Conservation (phyloP, 1,139 yeast genomes). For the Geotrichum citri-aurantii region DNA sequence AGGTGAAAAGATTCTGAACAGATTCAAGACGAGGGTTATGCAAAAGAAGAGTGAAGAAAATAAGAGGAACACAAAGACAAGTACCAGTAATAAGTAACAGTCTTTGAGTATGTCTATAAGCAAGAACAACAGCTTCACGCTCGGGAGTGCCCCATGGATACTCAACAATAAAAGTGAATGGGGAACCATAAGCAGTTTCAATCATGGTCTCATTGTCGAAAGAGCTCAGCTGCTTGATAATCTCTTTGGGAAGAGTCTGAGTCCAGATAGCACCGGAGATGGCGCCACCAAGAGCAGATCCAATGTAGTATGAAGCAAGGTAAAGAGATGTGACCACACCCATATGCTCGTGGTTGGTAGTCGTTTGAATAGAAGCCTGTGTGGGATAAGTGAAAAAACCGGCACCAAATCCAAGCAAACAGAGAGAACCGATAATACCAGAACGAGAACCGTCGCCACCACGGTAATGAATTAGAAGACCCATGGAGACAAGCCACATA, state of each 20-base stretch:
- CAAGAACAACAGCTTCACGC: slow-evolving; percentile 50
- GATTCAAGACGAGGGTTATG: slow-evolving; percentile 48
- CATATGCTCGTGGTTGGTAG: slow-evolving; percentile 49
- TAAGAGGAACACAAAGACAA: slow-evolving; percentile 49
- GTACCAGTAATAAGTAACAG: slow-evolving; percentile 54
- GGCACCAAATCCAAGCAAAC: slow-evolving; percentile 66
- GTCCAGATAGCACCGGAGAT: slow-evolving; percentile 49
- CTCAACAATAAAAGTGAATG: slow-evolving; percentile 43
- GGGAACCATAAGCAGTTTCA: slow-evolving; percentile 47
- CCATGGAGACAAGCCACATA: slow-evolving; percentile 54
- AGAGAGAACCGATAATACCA: slow-evolving; percentile 63
- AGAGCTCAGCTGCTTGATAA: slow-evolving; percentile 26
- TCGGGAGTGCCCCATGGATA: slow-evolving; percentile 59
- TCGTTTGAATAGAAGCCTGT: slow-evolving; percentile 58
- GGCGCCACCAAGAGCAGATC: slow-evolving; percentile 43
- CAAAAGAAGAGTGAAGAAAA: slow-evolving; percentile 45
- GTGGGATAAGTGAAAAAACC: slow-evolving; percentile 65
- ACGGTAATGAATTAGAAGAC: slow-evolving; percentile 52
- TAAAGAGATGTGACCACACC: slow-evolving; percentile 44
- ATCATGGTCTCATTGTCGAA: slow-evolving; percentile 35
- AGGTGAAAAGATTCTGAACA: slow-evolving; percentile 34
- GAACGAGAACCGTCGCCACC: slow-evolving; percentile 45
- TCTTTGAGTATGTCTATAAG: slow-evolving; percentile 57
- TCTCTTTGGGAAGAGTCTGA: slow-evolving; percentile 37
- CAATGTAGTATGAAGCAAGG: slow-evolving; percentile 41